Conservation (phyloP, 1,284 basidiomycete genomes). For the Melanopsichium pennsylvanicum region DNA sequence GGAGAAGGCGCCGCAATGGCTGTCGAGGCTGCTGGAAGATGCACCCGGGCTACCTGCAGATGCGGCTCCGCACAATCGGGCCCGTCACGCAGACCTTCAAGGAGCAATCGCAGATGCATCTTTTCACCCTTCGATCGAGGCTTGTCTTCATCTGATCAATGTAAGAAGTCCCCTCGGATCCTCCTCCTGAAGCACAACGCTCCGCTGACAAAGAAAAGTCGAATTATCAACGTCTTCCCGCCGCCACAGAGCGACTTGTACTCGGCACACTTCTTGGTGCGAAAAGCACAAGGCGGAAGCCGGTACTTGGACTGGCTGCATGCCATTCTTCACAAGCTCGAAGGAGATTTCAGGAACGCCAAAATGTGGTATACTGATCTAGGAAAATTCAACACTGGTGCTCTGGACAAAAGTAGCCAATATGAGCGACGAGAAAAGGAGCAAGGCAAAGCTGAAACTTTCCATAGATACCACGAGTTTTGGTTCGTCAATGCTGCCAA, state of each 20-base stretch:
- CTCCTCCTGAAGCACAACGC: too few relatives aligned
- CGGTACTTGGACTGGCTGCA: constrained; percentile 37
- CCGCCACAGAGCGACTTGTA: constrained; percentile 24
- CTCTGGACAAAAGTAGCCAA: not conserved
- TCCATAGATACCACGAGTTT: constrained; percentile 11
- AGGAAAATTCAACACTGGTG: constrained; percentile 13
- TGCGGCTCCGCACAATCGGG: constrained; percentile 12
- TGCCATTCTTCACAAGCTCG: constrained; percentile 38
- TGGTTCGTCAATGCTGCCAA: constrained; percentile 11
- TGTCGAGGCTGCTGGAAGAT: constrained; percentile 2
- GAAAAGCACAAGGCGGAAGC: constrained; percentile 34
- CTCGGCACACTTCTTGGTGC: constrained; percentile 34
- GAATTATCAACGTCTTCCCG: too few relatives aligned
- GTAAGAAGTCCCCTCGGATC: too few relatives aligned
- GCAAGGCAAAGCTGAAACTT: not conserved
- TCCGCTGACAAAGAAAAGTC: not conserved
- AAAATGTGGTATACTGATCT: constrained; percentile 47
- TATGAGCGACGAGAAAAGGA: not conserved
- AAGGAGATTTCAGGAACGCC: constrained; percentile 34
- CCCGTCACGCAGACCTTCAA: constrained; percentile 17
- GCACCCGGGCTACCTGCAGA: constrained; percentile 12
- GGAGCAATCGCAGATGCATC: constrained; percentile 11
- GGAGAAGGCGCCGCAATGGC: constrained; percentile 4
- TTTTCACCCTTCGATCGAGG: constrained; percentile 23
- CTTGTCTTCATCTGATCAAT: constrained; percentile 32